phyloP scores from a whole-genome alignment of 2,329 filamentous ascomycete genomes.

The Microdochium trichocladiopsis region DNA sequence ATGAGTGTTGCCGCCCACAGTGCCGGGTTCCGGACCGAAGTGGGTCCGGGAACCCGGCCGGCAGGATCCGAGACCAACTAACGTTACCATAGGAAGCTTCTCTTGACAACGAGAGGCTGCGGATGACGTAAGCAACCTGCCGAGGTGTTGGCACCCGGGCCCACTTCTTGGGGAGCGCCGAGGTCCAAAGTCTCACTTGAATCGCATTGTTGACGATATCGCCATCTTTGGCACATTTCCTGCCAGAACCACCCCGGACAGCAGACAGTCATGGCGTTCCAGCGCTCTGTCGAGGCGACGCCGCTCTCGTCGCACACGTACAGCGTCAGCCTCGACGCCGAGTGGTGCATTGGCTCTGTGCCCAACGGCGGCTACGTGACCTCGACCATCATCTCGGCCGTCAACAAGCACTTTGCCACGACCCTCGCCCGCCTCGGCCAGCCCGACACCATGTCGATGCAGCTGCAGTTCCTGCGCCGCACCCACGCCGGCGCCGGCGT shows the following conservation, averaged over 20 bases:
- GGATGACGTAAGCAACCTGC: too few species aligned
- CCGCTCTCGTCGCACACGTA: not conserved
- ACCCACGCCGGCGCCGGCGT: slow-evolving; percentile 13
- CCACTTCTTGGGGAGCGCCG: too few species aligned
- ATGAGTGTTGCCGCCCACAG: too few species aligned
- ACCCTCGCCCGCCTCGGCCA: slow-evolving; percentile 16
- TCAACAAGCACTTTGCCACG: slow-evolving; percentile 22
- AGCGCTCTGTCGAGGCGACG: not conserved
- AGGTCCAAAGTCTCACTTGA: too few species aligned
- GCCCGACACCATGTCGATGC: slow-evolving; percentile 27
- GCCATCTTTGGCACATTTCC: too few species aligned
- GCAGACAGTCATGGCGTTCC: not conserved
- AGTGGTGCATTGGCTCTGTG: slow-evolving; percentile 12
- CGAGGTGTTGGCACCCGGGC: too few species aligned
- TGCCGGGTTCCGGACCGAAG: too few species aligned
- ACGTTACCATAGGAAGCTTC: too few species aligned
- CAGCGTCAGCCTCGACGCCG: not conserved
- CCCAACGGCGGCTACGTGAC: slow-evolving; percentile 40
- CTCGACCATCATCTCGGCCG: slow-evolving; percentile 28
- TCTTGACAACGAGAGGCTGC: too few species aligned
- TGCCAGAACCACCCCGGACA: not conserved
- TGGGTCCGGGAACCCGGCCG: too few species aligned
- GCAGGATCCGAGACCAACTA: too few species aligned
- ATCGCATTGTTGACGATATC: too few species aligned
- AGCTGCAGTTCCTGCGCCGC: slow-evolving; percentile 33